Percentiles rank a stretch among this genome's conserved stretches.
Conservation (phyloP, 2,329 filamentous ascomycete species). For the Fusarium sp. region DNA sequence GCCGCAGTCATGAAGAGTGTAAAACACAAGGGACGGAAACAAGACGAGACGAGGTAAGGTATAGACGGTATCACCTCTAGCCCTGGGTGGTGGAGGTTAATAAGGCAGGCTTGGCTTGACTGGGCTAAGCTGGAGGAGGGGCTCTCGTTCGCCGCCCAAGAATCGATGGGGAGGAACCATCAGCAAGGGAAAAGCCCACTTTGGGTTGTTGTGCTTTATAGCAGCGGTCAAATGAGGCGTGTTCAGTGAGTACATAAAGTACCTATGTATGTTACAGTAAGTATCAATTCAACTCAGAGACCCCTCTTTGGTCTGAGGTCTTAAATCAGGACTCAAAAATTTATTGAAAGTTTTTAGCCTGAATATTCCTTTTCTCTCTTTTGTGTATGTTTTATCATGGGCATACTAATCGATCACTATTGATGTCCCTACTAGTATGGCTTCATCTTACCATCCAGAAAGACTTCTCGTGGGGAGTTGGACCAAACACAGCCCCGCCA, state of each 20-base stretch:
- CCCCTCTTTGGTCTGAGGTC: neutral
- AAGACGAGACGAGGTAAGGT: slow-evolving; percentile 29
- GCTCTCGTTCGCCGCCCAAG: slow-evolving; percentile 25
- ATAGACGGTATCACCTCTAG: slow-evolving; percentile 38
- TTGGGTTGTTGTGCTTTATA: slow-evolving; percentile 14
- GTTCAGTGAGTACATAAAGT: slow-evolving; percentile 19
- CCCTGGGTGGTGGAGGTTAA: slow-evolving; percentile 37
- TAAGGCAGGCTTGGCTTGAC: slow-evolving; percentile 33
- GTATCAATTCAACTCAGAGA: neutral
- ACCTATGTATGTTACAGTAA: slow-evolving; percentile 13
- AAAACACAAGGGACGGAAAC: slow-evolving; percentile 19
- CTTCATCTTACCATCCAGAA: slow-evolving; percentile 9
- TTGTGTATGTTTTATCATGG: neutral
- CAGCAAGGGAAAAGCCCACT: slow-evolving; percentile 23
- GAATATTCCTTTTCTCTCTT: neutral
- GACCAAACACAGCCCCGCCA: slow-evolving; percentile 23
- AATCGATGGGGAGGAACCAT: slow-evolving; percentile 16
- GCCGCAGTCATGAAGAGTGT: slow-evolving; percentile 41
- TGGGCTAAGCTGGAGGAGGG: slow-evolving; percentile 33
- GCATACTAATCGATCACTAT: neutral
- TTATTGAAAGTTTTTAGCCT: no score
- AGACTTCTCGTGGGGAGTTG: neutral
- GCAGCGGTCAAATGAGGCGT: slow-evolving; percentile 19
- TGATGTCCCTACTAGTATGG: neutral
- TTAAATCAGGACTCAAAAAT: neutral